These are phyloP conservation scores for Trichosporon faecale DNA, from an alignment of 1,284 basidiomycete genomes.

Conservation along the genomic window DNA sequence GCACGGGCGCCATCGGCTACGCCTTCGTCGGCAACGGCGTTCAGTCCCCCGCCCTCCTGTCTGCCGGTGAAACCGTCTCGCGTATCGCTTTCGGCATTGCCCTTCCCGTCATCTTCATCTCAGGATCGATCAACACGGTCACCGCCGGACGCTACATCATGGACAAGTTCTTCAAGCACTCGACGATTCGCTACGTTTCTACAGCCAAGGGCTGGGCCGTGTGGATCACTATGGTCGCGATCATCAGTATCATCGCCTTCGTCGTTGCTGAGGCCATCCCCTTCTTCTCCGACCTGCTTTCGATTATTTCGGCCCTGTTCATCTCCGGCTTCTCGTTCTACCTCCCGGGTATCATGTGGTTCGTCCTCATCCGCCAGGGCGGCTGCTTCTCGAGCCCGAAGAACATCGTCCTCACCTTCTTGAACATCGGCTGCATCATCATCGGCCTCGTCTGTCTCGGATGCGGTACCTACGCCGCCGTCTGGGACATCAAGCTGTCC, in stretches of 20 bases:
- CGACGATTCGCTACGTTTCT: conserved; percentile 39
- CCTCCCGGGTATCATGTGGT: conserved; percentile 24
- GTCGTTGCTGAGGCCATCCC: conserved; percentile 34
- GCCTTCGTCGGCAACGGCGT: conserved; percentile 20
- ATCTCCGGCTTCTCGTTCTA: conserved; percentile 24
- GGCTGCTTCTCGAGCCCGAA: conserved; percentile 18
- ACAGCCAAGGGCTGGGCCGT: conserved; percentile 42
- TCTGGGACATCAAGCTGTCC: conserved; percentile 14
- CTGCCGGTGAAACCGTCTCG: conserved; percentile 16
- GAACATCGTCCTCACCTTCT: conserved; percentile 15
- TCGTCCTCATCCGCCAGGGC: conserved; percentile 20
- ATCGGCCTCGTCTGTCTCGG: conserved; percentile 20
- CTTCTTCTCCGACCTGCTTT: conserved; percentile 40
- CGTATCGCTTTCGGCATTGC: conserved; percentile 23
- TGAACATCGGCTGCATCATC: conserved; percentile 20
- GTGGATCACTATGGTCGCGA: conserved; percentile 54
- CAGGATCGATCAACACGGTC: conserved; percentile 21
- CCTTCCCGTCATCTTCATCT: conserved; percentile 26
- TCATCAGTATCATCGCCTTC: conserved; percentile 15
- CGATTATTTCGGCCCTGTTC: conserved; percentile 34
- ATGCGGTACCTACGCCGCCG: conserved; percentile 17
- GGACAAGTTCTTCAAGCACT: conserved; percentile 16
- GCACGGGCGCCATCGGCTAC: conserved; percentile 34
- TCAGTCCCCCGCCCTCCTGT: conserved; percentile 20
- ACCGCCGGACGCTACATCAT: conserved; percentile 20